Evolutionary conservation across 192 early-diverging fungal species (phyloP).

Genomic region (Obelidium mucronatum): DNA sequence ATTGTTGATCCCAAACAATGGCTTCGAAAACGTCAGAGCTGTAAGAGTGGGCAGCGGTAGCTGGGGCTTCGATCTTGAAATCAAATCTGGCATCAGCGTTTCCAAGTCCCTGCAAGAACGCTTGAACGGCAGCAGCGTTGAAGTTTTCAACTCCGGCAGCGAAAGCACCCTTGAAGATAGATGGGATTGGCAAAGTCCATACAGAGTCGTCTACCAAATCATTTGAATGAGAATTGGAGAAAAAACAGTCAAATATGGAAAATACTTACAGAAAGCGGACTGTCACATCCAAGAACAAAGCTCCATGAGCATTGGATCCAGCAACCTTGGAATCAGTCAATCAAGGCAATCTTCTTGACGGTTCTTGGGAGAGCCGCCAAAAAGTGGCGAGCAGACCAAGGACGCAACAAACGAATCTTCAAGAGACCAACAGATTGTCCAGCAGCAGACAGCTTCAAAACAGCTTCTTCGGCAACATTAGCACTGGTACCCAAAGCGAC

Average conservation of each 20-base stretch:
- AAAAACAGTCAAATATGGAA: neutral
- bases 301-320: conserved; percentile 62
- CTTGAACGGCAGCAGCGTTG: conserved; percentile 43
- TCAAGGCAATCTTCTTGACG: conserved; percentile 73
- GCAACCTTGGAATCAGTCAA: conserved; percentile 66
- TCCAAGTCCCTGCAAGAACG: conserved; percentile 45
- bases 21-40: conserved; percentile 46
- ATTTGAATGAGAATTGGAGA: neutral
- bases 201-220: conserved; percentile 43
- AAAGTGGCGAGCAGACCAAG: conserved; percentile 83
- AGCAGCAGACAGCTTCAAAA: conserved; percentile 47
- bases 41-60: neutral
- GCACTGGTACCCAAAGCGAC: conserved; percentile 76
- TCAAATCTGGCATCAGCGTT: conserved; percentile 37
- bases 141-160: conserved; percentile 34
- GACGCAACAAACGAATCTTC: conserved; percentile 79
- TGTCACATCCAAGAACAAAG: conserved; percentile 79
- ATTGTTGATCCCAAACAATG: conserved; percentile 68
- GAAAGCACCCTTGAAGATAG: conserved; percentile 45
- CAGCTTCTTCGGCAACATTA: conserved; percentile 56
- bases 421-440: conserved; percentile 69
- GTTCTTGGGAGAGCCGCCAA: conserved; percentile 71
- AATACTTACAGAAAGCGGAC: conserved; percentile 58
- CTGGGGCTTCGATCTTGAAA: conserved; percentile 34
- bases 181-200: conserved; percentile 54